Conservation (phyloP, 1,284 basidiomycete species). For the Cryptococcus jaspeensis region DNA sequence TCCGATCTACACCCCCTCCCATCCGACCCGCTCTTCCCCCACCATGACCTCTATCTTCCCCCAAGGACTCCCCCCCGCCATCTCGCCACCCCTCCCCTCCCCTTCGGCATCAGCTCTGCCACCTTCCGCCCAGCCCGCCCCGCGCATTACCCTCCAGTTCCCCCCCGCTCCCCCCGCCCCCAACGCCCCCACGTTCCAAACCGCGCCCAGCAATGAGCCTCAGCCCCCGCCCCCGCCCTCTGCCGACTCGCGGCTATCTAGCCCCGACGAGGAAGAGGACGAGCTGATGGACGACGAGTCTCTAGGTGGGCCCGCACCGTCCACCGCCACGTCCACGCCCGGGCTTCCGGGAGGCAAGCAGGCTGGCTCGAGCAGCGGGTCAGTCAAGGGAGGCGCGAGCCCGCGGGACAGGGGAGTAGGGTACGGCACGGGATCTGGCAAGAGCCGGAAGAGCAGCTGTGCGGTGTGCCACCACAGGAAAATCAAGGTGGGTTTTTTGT, state of each 20-base stretch:
- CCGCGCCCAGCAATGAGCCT: background rate
- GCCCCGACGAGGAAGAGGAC: conserved; percentile 8
- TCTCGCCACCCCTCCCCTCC: background rate
- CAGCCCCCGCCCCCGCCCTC: background rate
- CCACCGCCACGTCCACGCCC: background rate
- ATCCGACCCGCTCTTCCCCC: no score
- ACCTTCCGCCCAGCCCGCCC: background rate
- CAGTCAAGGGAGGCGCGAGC: background rate
- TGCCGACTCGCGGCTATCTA: background rate
- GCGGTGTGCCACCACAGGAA: conserved; percentile 44
- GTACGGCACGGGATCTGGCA: conserved; percentile 6
- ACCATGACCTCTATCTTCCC: no score
- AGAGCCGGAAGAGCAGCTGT: conserved; percentile 42
- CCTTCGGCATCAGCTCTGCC: background rate
- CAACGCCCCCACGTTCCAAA: background rate
- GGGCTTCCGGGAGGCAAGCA: background rate
- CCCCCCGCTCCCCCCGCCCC: background rate
- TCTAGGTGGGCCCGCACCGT: background rate
- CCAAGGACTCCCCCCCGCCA: no score
- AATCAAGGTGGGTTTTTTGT: conserved; percentile 36
- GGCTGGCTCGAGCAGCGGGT: background rate
- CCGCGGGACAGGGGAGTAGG: background rate
- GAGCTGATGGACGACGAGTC: conserved; percentile 12
- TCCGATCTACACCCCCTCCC: no score
- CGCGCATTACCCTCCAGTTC: no score